Conservation (phyloP, 1,284 basidiomycete genomes). For the Rhodotorula glutinis region DNA sequence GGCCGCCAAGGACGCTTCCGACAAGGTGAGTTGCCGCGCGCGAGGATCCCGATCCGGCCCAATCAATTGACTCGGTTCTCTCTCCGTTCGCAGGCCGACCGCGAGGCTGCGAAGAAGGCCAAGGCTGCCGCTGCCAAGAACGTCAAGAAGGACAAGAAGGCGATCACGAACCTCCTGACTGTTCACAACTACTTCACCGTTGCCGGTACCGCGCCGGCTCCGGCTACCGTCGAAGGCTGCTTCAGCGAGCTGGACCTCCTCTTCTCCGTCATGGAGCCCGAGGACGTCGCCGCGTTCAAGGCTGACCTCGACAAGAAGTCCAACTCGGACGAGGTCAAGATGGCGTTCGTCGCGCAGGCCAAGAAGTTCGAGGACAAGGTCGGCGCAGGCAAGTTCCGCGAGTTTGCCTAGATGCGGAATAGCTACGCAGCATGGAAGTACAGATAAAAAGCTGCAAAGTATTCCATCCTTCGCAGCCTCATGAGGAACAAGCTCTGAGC, state of each 20-base stretch:
- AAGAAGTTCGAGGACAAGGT: constrained; percentile 47
- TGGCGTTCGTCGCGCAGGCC: constrained; percentile 48
- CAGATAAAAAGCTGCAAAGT: too few relatives aligned
- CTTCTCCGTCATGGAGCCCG: constrained; percentile 54
- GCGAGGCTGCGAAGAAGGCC: constrained; percentile 89
- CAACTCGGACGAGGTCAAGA: constrained; percentile 46
- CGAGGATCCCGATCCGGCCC: too few relatives aligned
- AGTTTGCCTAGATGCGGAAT: constrained; percentile 49
- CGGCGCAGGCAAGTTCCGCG: constrained; percentile 52
- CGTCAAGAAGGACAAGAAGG: constrained; percentile 57
- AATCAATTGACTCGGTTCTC: too few relatives aligned
- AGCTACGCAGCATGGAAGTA: too few relatives aligned
- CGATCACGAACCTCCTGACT: constrained; percentile 53
- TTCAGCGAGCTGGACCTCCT: constrained; percentile 57
- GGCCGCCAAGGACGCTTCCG: constrained; percentile 44
- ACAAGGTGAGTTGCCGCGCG: constrained; percentile 43
- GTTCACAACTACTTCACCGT: constrained; percentile 59
- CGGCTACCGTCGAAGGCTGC: constrained; percentile 55
- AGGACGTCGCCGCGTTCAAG: constrained; percentile 55
- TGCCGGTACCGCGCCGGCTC: constrained; percentile 51
- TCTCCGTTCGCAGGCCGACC: constrained; percentile 56
- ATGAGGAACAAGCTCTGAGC: too few relatives aligned
- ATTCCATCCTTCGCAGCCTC: too few relatives aligned
- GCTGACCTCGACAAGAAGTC: constrained; percentile 52
- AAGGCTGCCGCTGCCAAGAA: constrained; percentile 57